phyloP scores from a whole-genome alignment of 306 rosid species.

The Pterocarpus santalinus region DNA sequence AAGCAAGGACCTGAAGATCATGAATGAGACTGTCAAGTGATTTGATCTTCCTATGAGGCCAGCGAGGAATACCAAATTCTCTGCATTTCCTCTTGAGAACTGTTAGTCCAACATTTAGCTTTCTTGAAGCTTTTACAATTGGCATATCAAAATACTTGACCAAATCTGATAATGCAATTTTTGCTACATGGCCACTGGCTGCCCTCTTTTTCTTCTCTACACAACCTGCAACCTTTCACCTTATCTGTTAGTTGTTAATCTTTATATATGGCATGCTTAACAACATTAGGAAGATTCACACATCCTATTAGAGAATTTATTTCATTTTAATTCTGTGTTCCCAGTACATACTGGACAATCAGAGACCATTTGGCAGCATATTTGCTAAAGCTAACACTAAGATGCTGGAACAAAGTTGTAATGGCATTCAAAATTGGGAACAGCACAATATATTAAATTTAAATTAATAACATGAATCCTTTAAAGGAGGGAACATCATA shows the following conservation, averaged over 20 bases:
- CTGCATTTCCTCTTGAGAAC: constrained; percentile 91
- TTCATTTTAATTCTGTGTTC: neutral
- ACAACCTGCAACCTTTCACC: constrained; percentile 58
- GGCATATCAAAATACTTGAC: constrained; percentile 84
- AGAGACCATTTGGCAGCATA: constrained; percentile 26
- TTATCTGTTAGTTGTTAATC: constrained; percentile 32
- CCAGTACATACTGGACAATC: neutral
- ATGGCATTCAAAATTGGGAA: constrained; percentile 6
- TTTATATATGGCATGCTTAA: constrained; percentile 11
- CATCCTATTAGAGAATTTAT: neutral
- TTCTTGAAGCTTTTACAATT: constrained; percentile 81
- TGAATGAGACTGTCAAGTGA: constrained; percentile 88
- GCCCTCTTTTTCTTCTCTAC: constrained; percentile 77
- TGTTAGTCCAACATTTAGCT: constrained; percentile 82
- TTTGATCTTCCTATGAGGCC: constrained; percentile 97
- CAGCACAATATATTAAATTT: neutral
- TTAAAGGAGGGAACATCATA: neutral
- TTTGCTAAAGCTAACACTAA: constrained; percentile 19
- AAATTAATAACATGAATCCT: constrained; percentile 19
- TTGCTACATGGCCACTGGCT: constrained; percentile 69
- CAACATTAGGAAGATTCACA: constrained; percentile 40
- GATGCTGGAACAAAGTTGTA: neutral
- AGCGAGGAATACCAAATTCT: constrained; percentile 91
- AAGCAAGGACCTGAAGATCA: constrained; percentile 80
- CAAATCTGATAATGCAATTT: constrained; percentile 76